Evolutionary conservation across 2,329 filamentous ascomycete genomes (phyloP).

Genomic region (Ceratocystis smalleyi): DNA sequence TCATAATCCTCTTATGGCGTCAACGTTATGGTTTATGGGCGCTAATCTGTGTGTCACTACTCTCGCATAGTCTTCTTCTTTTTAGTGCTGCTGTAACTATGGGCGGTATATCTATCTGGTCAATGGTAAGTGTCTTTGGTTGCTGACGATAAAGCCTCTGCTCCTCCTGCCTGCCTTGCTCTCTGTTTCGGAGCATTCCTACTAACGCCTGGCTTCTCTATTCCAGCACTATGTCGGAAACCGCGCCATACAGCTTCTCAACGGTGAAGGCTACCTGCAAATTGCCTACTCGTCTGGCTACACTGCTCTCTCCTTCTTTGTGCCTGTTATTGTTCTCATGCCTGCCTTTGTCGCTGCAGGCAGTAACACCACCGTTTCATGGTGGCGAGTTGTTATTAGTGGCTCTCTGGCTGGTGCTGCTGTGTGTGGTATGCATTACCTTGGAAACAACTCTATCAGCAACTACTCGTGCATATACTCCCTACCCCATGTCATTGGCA

Average conservation of each 20-base stretch:
- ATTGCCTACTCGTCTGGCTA: conserved; percentile 58
- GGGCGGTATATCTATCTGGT: conserved; percentile 62
- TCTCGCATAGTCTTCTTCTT: conserved; percentile 40
- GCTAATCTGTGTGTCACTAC: neutral
- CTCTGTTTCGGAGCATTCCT: neutral
- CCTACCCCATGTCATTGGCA: conserved; percentile 45
- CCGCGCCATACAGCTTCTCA: conserved; percentile 54
- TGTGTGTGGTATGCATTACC: conserved; percentile 75
- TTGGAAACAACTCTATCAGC: conserved; percentile 67
- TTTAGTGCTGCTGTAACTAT: conserved; percentile 51
- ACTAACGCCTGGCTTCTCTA: neutral
- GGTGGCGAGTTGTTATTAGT: conserved; percentile 43
- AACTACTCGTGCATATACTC: conserved; percentile 57
- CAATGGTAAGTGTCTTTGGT: conserved; percentile 35
- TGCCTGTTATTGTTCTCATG: conserved; percentile 61
- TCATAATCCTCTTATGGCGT: neutral
- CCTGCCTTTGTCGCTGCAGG: conserved; percentile 57
- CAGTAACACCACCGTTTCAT: conserved; percentile 39
- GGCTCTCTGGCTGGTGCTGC: conserved; percentile 57
- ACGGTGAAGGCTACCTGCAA: conserved; percentile 47
- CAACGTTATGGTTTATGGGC: no score
- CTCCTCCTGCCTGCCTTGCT: conserved; percentile 1
- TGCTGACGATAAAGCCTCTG: neutral
- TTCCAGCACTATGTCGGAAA: conserved; percentile 67
- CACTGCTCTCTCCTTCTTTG: conserved; percentile 62